These are phyloP conservation scores for Kalmanozyma brasiliensis DNA, from an alignment of 1,284 basidiomycete genomes.

Conservation along the genomic window DNA sequence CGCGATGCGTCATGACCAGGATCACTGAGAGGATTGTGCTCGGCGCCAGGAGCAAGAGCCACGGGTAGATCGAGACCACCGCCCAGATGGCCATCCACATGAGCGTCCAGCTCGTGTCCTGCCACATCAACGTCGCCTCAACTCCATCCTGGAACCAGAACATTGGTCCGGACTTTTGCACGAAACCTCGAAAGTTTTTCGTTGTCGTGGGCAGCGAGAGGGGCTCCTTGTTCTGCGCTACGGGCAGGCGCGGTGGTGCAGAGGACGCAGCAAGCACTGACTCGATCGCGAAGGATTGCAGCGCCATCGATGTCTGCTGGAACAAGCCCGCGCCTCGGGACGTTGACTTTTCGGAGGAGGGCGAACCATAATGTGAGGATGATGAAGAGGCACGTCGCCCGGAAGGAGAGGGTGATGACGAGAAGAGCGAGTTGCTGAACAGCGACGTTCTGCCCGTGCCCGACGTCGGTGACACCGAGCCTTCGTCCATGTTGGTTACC, in stretches of 20 bases:
- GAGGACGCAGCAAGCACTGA: slow-evolving; percentile 55
- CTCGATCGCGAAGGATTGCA: slow-evolving; percentile 56
- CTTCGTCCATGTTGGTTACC: slow-evolving; percentile 28
- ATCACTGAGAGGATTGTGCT: slow-evolving; percentile 62
- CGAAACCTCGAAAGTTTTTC: slow-evolving; percentile 65
- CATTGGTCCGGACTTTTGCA: slow-evolving; percentile 65
- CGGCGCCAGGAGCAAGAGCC: slow-evolving; percentile 57
- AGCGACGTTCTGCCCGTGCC: slow-evolving; percentile 29
- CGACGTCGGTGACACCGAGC: slow-evolving; percentile 30
- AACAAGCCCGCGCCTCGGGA: slow-evolving; percentile 17
- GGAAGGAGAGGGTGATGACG: slow-evolving; percentile 12
- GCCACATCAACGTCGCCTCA: slow-evolving; percentile 65
- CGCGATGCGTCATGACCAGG: slow-evolving; percentile 56
- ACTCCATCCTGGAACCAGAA: slow-evolving; percentile 67
- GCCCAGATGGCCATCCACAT: slow-evolving; percentile 68
- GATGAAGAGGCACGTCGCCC: slow-evolving; percentile 28
- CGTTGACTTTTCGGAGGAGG: slow-evolving; percentile 20
- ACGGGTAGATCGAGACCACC: slow-evolving; percentile 59
- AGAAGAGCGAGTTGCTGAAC: slow-evolving; percentile 33
- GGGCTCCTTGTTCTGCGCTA: slow-evolving; percentile 61
- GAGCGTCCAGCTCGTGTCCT: slow-evolving; percentile 63
- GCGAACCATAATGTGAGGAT: slow-evolving; percentile 14
- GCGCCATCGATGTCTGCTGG: slow-evolving; percentile 50
- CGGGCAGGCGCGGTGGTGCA: slow-evolving; percentile 59
- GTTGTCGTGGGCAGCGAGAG: slow-evolving; percentile 64